These are phyloP conservation scores for Rhinocladiella similis DNA, from an alignment of 2,329 filamentous ascomycete genomes.

Conservation along the genomic window DNA sequence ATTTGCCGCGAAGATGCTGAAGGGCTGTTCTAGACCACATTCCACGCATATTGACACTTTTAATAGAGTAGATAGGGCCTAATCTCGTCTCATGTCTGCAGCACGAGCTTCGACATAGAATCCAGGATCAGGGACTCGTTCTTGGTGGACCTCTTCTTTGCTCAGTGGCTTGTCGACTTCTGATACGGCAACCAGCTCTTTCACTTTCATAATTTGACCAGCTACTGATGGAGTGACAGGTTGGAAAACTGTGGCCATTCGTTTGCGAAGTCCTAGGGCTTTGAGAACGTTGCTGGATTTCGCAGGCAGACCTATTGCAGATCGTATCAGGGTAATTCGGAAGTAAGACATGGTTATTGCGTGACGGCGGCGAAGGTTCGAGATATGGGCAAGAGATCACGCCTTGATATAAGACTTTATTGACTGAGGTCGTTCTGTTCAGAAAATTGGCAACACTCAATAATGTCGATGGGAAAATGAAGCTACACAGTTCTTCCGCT, in stretches of 20 bases:
- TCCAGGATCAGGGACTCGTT: conserved; percentile 73
- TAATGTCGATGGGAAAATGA: too few species aligned
- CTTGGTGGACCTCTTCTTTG: conserved; percentile 67
- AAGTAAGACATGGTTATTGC: conserved; percentile 51
- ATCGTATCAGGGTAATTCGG: conserved; percentile 86
- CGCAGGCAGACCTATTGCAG: conserved; percentile 81
- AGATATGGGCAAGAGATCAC: background rate
- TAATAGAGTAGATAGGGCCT: background rate
- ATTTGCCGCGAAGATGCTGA: too few species aligned
- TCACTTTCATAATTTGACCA: conserved; percentile 90
- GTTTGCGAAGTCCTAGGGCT: conserved; percentile 80
- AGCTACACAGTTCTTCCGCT: too few species aligned
- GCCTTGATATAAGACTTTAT: background rate
- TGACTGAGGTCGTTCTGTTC: too few species aligned
- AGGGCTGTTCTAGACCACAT: too few species aligned
- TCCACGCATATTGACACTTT: too few species aligned
- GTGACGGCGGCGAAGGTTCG: background rate
- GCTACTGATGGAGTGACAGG: conserved; percentile 77
- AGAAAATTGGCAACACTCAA: too few species aligned
- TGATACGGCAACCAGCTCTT: conserved; percentile 81
- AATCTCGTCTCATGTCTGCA: conserved; percentile 19
- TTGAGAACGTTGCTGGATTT: conserved; percentile 78
- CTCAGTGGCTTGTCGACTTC: conserved; percentile 70
- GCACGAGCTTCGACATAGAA: conserved; percentile 72
- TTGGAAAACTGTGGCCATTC: conserved; percentile 86